Percentiles rank a stretch among this genome's conserved stretches.
phyloP scores from a whole-genome alignment of 495 filamentous ascomycete genomes.

The Bombardia bombarda region DNA sequence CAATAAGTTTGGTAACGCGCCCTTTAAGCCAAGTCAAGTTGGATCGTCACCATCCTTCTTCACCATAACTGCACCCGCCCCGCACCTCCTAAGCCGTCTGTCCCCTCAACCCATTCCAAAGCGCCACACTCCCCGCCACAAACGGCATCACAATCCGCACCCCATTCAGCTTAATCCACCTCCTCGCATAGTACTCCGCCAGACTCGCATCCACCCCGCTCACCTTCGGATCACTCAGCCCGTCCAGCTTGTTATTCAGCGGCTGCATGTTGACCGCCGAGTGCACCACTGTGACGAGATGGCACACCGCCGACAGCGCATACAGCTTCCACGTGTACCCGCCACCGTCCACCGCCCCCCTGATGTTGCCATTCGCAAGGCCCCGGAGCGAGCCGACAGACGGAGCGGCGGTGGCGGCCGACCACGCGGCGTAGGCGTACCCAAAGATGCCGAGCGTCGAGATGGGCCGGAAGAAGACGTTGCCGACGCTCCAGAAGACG shows the following conservation, averaged over 20 bases:
- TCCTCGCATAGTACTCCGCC: slow-evolving; percentile 29
- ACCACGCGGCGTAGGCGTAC: slow-evolving; percentile 33
- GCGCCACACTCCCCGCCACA: slow-evolving; percentile 32
- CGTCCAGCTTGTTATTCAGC: slow-evolving; percentile 38
- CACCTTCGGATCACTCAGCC: slow-evolving; percentile 22
- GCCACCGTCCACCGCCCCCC: neutral
- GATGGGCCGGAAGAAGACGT: slow-evolving; percentile 42
- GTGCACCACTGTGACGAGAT: slow-evolving; percentile 38
- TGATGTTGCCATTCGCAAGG: neutral
- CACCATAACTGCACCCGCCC: too few species aligned
- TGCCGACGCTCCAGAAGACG: slow-evolving; percentile 38
- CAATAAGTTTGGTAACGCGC: too few species aligned
- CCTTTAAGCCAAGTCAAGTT: too few species aligned
- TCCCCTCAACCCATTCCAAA: slow-evolving; percentile 28
- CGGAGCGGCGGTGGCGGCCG: slow-evolving; percentile 3
- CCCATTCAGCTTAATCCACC: slow-evolving; percentile 30
- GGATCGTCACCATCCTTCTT: too few species aligned
- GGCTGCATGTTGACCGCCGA: slow-evolving; percentile 44
- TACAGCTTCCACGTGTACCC: slow-evolving; percentile 33
- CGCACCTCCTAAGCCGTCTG: too few species aligned
- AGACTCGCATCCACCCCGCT: slow-evolving; percentile 18
- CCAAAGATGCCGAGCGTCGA: slow-evolving; percentile 37
- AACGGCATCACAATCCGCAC: slow-evolving; percentile 31
- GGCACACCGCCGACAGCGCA: slow-evolving; percentile 29
- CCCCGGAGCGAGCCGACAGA: neutral